Conservation (phyloP, 2,329 filamentous ascomycete species). For the Penicillium sp. region DNA sequence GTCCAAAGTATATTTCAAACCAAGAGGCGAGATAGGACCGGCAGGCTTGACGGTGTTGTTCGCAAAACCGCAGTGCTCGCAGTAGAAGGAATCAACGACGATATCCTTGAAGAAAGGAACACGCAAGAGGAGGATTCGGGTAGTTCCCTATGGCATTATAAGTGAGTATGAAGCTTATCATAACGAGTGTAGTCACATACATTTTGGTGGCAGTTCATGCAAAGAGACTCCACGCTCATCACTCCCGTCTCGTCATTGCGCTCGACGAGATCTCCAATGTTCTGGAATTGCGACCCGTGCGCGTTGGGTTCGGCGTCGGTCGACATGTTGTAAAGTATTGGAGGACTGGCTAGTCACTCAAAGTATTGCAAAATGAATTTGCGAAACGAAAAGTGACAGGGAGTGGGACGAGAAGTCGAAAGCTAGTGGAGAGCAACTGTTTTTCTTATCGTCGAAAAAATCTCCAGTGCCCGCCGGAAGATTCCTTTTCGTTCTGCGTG, state of each 20-base stretch:
- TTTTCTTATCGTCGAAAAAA: conserved; percentile 24
- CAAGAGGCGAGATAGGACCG: conserved; percentile 67
- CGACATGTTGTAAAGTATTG: conserved; percentile 28
- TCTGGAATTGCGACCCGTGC: conserved; percentile 38
- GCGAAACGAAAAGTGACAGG: not conserved
- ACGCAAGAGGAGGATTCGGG: conserved; percentile 81
- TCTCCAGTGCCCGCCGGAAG: conserved; percentile 29
- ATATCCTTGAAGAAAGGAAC: conserved; percentile 98
- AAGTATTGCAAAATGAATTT: not conserved
- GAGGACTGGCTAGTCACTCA: not conserved
- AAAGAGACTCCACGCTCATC: conserved; percentile 66
- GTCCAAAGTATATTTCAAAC: conserved; percentile 78
- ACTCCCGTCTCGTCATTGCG: conserved; percentile 45
- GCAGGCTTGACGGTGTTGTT: conserved; percentile 96
- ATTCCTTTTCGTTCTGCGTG: conserved; percentile 32
- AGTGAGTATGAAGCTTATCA: conserved; percentile 13
- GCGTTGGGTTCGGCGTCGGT: conserved; percentile 24
- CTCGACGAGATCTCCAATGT: conserved; percentile 41
- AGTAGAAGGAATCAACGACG: conserved; percentile 95
- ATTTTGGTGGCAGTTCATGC: conserved; percentile 84
- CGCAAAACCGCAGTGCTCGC: conserved; percentile 82
- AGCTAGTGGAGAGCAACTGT: not conserved
- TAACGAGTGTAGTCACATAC: conserved; percentile 54
- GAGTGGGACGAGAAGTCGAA: not conserved
- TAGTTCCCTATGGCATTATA: conserved; percentile 64